Conservation (phyloP, 805 yeast species). For the Torulaspora gathmanii region DNA sequence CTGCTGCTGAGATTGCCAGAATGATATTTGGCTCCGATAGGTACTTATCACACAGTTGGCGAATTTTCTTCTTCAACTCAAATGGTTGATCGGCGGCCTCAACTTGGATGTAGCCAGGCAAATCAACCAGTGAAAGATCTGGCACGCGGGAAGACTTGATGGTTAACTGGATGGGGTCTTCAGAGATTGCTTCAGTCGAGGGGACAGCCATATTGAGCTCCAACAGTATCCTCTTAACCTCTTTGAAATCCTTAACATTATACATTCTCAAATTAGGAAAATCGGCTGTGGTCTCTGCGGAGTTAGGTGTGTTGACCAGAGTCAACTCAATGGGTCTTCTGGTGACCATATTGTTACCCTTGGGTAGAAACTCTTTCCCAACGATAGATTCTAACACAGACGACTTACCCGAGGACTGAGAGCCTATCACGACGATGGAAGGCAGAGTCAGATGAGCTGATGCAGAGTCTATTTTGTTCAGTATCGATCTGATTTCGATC, state of each 20-base stretch:
- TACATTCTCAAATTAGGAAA: constrained; percentile 84
- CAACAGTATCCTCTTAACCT: constrained; percentile 78
- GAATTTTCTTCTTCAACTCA: constrained; percentile 72
- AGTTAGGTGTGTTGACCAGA: constrained; percentile 74
- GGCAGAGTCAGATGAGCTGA: constrained; percentile 78
- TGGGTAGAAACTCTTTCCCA: constrained; percentile 96
- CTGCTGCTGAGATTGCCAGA: constrained; percentile 94
- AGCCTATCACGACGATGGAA: constrained; percentile 93
- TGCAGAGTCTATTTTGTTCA: constrained; percentile 67
- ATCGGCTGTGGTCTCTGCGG: constrained; percentile 83
- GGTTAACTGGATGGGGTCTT: constrained; percentile 89
- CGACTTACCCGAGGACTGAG: constrained; percentile 95
- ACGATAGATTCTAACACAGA: constrained; percentile 94
- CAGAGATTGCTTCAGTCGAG: constrained; percentile 75
- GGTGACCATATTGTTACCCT: constrained; percentile 97
- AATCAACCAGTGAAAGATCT: constrained; percentile 86
- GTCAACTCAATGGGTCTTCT: constrained; percentile 96
- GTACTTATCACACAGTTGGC: constrained; percentile 76
- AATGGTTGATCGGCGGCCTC: constrained; percentile 96
- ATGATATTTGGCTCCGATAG: constrained; percentile 89
- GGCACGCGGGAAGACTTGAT: constrained; percentile 88
- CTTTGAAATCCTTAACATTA: constrained; percentile 79
- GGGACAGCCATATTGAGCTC: constrained; percentile 95
- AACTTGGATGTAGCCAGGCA: constrained; percentile 96
- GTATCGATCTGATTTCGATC: constrained; percentile 87